Base-by-base conservation (phyloP, 352 stramenopile species). In the Pythium folliculosum region DNA sequence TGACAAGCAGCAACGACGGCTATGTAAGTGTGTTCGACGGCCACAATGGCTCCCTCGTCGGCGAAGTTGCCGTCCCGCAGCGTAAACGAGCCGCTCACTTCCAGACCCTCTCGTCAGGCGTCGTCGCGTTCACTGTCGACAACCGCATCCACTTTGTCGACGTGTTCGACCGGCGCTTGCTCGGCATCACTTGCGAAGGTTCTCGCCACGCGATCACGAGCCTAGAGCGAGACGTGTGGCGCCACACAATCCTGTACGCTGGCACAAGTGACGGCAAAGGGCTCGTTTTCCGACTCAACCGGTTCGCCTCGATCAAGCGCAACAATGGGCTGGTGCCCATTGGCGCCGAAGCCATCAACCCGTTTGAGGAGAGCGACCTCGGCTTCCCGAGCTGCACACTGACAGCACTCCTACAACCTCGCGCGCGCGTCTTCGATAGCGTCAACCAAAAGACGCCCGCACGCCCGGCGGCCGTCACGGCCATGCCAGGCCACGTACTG, bases 71-170 rank as follows among this genome's bases (percentile, higher is more conserved):
- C 17, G 48, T 45, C 3, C 8, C 3, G 3, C n/a, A 60, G 12
- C 57, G 57, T 53, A 23, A 8, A 5, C 65, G 17, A 47, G 40
- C 75, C 47, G 59, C 27, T 32, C 57, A 77, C 10, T 59, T 82
- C 16, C 38, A 72, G 38, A 13, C 57, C 17, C 49, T 82, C 1
- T 51, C 64, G 22, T 60, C 51, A 1, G 72, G 76, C 0, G 56
- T 82, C n/a, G 37, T 78, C 5, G 76, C 70, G 30, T 56, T 80
- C 19, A 63, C 61, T 2, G 49, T 49, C 0, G 44, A 38, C 10
- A 80, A 75, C 9, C 63, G 65, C 9, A 67, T 82, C 45, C 53
- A 72, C 50, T 78, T 82, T 56, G 23, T 72, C 35, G 70, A 82
- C 27, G 58, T 45, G 0, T 27, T 63, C 1, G 64, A 80, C 0